These are phyloP conservation scores for Garcia nutans DNA, from an alignment of 345 rosid genomes.

Conservation along the genomic window DNA sequence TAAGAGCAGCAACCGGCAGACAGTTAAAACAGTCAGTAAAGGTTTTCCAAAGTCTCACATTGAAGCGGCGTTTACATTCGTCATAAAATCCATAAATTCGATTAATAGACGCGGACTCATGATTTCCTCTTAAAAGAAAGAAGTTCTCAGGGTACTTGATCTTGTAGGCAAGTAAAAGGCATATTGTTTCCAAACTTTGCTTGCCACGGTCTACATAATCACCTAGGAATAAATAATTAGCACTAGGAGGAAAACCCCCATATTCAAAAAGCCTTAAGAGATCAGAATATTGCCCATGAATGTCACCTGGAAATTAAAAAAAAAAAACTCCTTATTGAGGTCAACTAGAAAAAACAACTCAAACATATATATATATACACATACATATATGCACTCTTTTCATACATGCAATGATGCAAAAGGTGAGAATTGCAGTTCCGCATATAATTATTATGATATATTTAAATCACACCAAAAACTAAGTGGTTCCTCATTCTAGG, in stretches of 20 bases:
- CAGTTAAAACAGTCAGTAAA: conserved; percentile 92
- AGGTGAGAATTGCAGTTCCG: not conserved
- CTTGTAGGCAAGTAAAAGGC: conserved; percentile 86
- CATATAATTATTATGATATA: not conserved
- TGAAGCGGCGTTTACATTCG: conserved; percentile 87
- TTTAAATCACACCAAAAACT: not conserved
- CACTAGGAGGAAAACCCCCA: conserved; percentile 85
- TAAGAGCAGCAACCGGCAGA: conserved; percentile 83
- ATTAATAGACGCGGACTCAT: conserved; percentile 85
- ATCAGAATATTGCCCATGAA: conserved; percentile 86
- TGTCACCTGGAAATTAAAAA: conserved; percentile 66
- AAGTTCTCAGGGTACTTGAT: conserved; percentile 88
- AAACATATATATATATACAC: not conserved
- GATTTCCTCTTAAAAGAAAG: conserved; percentile 83
- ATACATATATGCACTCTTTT: not conserved
- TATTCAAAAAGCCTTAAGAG: conserved; percentile 87
- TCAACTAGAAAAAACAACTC: conserved; percentile 6
- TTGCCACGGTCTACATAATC: conserved; percentile 98
- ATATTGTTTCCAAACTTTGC: conserved; percentile 93
- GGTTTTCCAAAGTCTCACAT: conserved; percentile 70
- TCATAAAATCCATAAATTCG: conserved; percentile 92
- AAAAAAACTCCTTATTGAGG: conserved; percentile 3
- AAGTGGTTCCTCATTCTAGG: not conserved
- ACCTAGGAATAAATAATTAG: conserved; percentile 82
- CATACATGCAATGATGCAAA: not conserved